Percentiles rank a stretch among this genome's conserved stretches.
Conservation (phyloP, 2,329 filamentous ascomycete species). For the Leptosphaerulina australis region DNA sequence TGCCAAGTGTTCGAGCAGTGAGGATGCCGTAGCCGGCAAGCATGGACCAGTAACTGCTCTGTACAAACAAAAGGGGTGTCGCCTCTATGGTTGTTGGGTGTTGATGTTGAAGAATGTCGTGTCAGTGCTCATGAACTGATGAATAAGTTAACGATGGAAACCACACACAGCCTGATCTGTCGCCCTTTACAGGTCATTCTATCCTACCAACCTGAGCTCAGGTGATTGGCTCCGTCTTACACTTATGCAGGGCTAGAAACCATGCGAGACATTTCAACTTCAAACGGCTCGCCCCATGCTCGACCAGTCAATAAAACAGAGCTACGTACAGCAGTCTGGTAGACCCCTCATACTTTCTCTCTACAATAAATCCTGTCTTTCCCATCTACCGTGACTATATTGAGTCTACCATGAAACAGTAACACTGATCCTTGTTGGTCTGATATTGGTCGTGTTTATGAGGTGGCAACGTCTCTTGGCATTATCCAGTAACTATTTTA, state of each 20-base stretch:
- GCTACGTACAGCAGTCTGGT: not conserved
- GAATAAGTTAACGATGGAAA: conserved; percentile 2
- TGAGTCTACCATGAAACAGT: not conserved
- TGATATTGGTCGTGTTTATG: not conserved
- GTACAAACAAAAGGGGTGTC: not conserved
- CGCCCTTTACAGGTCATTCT: not conserved
- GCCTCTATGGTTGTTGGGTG: not conserved
- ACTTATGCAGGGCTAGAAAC: not conserved
- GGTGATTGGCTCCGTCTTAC: not conserved
- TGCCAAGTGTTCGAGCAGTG: not conserved
- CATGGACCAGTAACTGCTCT: not conserved
- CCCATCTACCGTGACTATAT: not conserved
- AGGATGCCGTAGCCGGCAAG: not conserved
- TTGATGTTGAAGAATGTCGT: not conserved
- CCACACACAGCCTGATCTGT: not conserved
- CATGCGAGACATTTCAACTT: not conserved
- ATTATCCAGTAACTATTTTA: not conserved
- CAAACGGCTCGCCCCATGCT: not conserved
- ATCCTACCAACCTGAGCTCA: not conserved
- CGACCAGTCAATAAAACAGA: not conserved
- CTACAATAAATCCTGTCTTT: not conserved
- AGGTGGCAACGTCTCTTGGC: not conserved
- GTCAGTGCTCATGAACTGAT: not conserved
- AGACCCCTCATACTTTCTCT: not conserved
- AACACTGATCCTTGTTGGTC: not conserved